Conservation (phyloP, 1,284 basidiomycete genomes). For the Malassezia nana region DNA sequence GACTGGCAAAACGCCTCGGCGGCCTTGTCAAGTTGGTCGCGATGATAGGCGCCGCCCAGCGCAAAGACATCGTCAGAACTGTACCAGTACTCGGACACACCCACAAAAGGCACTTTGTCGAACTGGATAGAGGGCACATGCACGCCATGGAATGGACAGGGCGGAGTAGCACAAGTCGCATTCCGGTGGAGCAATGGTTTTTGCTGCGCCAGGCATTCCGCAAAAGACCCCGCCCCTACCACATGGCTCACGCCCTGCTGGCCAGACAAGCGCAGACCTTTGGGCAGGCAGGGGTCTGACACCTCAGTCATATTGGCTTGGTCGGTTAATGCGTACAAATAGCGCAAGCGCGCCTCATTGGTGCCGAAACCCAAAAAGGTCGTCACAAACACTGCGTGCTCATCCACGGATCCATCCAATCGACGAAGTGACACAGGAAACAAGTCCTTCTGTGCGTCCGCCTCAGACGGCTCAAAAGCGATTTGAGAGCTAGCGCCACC, state of each 20-base stretch:
- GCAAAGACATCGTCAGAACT: conserved; percentile 92
- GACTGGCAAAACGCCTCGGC: conserved; percentile 74
- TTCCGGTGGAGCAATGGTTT: conserved; percentile 74
- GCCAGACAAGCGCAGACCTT: conserved; percentile 54
- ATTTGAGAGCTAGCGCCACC: conserved; percentile 97
- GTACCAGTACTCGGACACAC: conserved; percentile 98
- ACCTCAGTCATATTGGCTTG: conserved; percentile 19
- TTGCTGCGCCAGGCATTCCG: conserved; percentile 65
- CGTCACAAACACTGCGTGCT: conserved; percentile 89
- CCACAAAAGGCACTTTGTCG: conserved; percentile 81
- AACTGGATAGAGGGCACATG: conserved; percentile 72
- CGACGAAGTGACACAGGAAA: conserved; percentile 71
- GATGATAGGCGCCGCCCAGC: conserved; percentile 87
- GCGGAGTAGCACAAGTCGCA: conserved; percentile 67
- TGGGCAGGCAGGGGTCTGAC: conserved; percentile 80
- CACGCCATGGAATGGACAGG: conserved; percentile 95
- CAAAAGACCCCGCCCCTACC: conserved; percentile 76
- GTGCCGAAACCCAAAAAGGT: conserved; percentile 98
- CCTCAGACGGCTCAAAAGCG: conserved; percentile 61
- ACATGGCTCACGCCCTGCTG: background rate
- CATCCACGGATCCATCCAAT: conserved; percentile 72
- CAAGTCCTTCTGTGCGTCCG: conserved; percentile 45
- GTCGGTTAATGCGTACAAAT: conserved; percentile 54
- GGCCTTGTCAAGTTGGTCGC: conserved; percentile 85
- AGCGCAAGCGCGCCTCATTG: conserved; percentile 85